These are phyloP conservation scores for Metarhizium sp. DNA, from an alignment of 2,329 filamentous ascomycete genomes.

Conservation along the genomic window DNA sequence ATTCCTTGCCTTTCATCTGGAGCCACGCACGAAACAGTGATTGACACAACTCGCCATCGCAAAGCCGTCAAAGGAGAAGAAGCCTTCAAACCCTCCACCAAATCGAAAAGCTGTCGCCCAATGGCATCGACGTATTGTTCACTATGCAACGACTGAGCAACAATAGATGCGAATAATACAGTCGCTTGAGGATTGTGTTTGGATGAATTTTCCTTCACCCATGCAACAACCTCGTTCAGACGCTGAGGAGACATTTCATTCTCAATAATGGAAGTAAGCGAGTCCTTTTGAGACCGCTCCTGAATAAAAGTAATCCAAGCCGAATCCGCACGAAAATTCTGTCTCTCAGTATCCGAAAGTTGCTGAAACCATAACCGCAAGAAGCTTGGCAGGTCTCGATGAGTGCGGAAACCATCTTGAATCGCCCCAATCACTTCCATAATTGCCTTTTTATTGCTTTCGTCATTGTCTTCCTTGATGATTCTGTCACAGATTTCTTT, in stretches of 20 bases:
- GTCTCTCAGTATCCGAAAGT: constrained; percentile 25
- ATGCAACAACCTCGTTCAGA: constrained; percentile 32
- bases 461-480: constrained; percentile 10
- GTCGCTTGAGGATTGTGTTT: constrained; percentile 20
- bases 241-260: constrained; percentile 35
- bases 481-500: constrained; percentile 29
- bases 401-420: constrained; percentile 33
- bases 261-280: constrained; percentile 24
- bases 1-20: constrained; percentile 19
- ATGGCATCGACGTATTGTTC: constrained; percentile 34
- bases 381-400: constrained; percentile 35
- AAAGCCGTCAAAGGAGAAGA: constrained; percentile 22
- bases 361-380: constrained; percentile 37
- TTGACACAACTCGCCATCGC: constrained; percentile 32
- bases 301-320: constrained; percentile 24
- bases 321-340: constrained; percentile 15
- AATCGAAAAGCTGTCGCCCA: constrained; percentile 27
- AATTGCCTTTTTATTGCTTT: constrained; percentile 14
- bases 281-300: constrained; percentile 9
- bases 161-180: constrained; percentile 32
- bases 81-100: constrained; percentile 20
- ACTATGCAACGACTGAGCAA: constrained; percentile 31
- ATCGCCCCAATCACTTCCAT: constrained; percentile 31
- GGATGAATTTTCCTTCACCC: constrained; percentile 28
- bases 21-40: constrained; percentile 24